Evolutionary conservation across 257 asterid genomes (phyloP).

Genomic region (Gynochthodes officinalis): DNA sequence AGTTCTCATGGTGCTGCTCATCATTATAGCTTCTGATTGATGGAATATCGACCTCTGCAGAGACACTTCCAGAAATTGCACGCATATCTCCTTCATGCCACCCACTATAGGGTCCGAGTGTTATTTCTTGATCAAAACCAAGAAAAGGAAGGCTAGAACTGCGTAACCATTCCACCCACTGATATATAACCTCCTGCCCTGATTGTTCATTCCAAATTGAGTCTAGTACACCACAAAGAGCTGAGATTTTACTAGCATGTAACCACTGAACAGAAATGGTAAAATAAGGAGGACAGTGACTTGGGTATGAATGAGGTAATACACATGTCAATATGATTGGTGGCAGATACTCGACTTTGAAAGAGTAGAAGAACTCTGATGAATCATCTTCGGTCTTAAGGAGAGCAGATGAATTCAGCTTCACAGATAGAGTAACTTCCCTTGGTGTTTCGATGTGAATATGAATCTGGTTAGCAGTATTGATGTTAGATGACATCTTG

Average conservation of each 20-base stretch:
- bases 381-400: conserved; percentile 25
- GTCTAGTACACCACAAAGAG: conserved; percentile 69
- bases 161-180: conserved; percentile 86
- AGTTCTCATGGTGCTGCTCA: conserved; percentile 59
- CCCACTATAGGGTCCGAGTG: conserved; percentile 59
- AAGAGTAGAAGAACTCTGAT: conserved; percentile 65
- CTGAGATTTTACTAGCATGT: conserved; percentile 46
- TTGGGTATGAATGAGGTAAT: conserved; percentile 84
- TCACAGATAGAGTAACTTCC: conserved; percentile 50
- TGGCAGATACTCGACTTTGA: conserved; percentile 70
- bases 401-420: conserved; percentile 42
- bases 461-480: conserved; percentile 47
- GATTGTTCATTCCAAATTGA: conserved; percentile 70
- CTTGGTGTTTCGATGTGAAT: conserved; percentile 64
- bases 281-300: conserved; percentile 61
- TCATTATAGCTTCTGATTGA: conserved; percentile 63
- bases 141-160: conserved; percentile 63
- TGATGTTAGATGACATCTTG: conserved; percentile 11
- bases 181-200: conserved; percentile 80
- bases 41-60: conserved; percentile 74
- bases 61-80: conserved; percentile 60
- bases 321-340: conserved; percentile 73
- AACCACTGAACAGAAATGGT: conserved; percentile 73
- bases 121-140: conserved; percentile 60
- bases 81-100: conserved; percentile 49